Evolutionary conservation across 768 basidiomycete genomes (phyloP).

Genomic region (Pisolithus albus): DNA sequence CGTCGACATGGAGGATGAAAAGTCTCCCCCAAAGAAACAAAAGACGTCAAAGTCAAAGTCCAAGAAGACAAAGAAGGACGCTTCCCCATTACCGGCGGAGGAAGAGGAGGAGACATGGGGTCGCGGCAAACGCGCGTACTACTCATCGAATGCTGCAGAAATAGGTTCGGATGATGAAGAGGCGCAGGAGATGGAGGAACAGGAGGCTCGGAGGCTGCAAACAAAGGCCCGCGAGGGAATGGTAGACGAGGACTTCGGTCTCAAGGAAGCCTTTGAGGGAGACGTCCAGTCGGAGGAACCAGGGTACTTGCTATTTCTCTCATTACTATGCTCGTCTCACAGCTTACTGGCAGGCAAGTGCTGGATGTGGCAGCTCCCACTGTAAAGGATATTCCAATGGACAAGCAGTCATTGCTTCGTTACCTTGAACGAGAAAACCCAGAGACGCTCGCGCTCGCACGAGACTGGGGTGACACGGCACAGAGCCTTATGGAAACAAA

Average conservation of each 20-base stretch:
- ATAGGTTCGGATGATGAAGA: slow-evolving; percentile 87
- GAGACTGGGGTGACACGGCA: slow-evolving; percentile 76
- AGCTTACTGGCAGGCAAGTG: slow-evolving; percentile 11
- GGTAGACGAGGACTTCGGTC: slow-evolving; percentile 77
- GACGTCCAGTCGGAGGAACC: slow-evolving; percentile 20
- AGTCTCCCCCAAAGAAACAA: slow-evolving; percentile 3
- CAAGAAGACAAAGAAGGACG: slow-evolving; percentile 9
- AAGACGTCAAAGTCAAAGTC: slow-evolving; percentile 9
- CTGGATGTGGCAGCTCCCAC: slow-evolving; percentile 1
- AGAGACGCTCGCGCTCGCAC: slow-evolving; percentile 71
- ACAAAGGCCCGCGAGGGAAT: slow-evolving; percentile 64
- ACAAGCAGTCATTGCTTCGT: slow-evolving; percentile 54
- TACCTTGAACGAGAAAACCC: slow-evolving; percentile 71
- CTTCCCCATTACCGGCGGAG: slow-evolving; percentile 14
- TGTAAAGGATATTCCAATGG: slow-evolving; percentile 35
- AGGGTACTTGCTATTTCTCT: slow-evolving; percentile 18
- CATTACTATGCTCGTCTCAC: not conserved
- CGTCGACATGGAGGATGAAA: slow-evolving; percentile 13
- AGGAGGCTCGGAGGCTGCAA: slow-evolving; percentile 79
- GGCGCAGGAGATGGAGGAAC: slow-evolving; percentile 79
- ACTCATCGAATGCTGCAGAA: slow-evolving; percentile 76
- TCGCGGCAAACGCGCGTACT: slow-evolving; percentile 69
- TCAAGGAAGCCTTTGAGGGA: slow-evolving; percentile 51
- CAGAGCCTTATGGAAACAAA: slow-evolving; percentile 45
- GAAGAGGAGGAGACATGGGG: slow-evolving; percentile 74